These are phyloP conservation scores for Dunaliella primolecta DNA, from an alignment of 139 green algal species.

Conservation along the genomic window DNA sequence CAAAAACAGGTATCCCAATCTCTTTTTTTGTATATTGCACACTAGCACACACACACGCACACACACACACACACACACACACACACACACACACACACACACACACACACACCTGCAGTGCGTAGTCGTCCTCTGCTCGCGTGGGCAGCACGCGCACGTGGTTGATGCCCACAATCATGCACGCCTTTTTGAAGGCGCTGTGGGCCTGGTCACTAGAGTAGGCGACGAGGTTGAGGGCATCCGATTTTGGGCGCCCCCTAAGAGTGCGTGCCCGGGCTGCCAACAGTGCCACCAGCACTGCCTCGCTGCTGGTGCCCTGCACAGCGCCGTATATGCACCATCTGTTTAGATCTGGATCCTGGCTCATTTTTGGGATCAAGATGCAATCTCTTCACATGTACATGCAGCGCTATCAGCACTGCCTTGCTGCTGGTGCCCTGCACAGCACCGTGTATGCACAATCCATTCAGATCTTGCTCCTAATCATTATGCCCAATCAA, in stretches of 20 bases:
- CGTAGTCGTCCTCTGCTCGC: constrained; percentile 33
- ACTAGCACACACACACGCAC: background rate
- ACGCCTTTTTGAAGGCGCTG: constrained; percentile 72
- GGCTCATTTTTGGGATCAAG: background rate
- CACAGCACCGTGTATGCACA: background rate
- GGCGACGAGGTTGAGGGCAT: constrained; percentile 40
- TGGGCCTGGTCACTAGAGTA: constrained; percentile 63
- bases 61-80: background rate
- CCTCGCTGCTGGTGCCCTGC: constrained; percentile 58
- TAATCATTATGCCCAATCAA: no score
- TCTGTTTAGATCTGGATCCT: no score
- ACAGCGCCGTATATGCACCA: background rate
- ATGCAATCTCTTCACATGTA: background rate
- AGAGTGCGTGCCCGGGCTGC: constrained; percentile 45
- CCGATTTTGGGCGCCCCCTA: constrained; percentile 15
- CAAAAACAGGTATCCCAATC: no score
- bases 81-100: background rate
- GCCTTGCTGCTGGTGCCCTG: background rate
- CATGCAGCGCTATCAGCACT: background rate
- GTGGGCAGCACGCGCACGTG: constrained; percentile 62
- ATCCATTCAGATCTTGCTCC: background rate
- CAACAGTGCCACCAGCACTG: constrained; percentile 73
- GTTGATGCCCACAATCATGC: constrained; percentile 67
- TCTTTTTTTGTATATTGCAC: no score
- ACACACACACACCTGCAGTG: constrained; percentile 36